Conservation (phyloP, 768 basidiomycete genomes). For the Lyophyllum atratum region DNA sequence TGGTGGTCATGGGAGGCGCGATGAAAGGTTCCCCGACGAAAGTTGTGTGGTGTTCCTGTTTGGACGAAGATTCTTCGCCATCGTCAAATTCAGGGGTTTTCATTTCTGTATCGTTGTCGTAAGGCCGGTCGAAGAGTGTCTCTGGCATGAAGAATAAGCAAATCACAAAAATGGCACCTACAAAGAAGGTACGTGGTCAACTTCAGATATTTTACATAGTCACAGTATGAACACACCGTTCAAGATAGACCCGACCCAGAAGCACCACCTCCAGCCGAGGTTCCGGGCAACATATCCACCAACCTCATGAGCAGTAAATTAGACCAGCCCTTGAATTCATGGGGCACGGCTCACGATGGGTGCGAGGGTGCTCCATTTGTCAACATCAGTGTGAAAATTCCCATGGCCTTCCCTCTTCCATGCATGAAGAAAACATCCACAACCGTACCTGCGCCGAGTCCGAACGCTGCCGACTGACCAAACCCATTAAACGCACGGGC, state of each 20-base stretch:
- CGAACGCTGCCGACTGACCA: slow-evolving; percentile 34
- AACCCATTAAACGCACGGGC: slow-evolving; percentile 40
- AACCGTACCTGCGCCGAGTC: slow-evolving; percentile 41
- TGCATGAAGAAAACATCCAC: slow-evolving; percentile 37
- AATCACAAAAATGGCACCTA: slow-evolving; percentile 32
- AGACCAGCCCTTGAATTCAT: background rate
- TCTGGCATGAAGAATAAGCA: slow-evolving; percentile 42
- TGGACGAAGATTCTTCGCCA: slow-evolving; percentile 7
- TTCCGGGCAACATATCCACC: slow-evolving; percentile 38
- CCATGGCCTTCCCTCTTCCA: slow-evolving; percentile 45
- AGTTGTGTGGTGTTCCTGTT: background rate
- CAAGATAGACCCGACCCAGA: slow-evolving; percentile 41
- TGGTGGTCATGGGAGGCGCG: slow-evolving; percentile 27
- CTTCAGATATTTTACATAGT: background rate
- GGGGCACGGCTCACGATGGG: slow-evolving; percentile 33
- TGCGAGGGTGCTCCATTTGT: slow-evolving; percentile 42
- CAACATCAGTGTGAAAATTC: slow-evolving; percentile 40
- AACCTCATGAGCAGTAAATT: slow-evolving; percentile 19
- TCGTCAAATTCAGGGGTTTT: slow-evolving; percentile 11
- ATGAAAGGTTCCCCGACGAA: slow-evolving; percentile 20
- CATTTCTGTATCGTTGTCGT: slow-evolving; percentile 12
- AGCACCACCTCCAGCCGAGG: slow-evolving; percentile 44
- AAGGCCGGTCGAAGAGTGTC: slow-evolving; percentile 37
- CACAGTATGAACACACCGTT: slow-evolving; percentile 23
- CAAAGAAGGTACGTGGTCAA: background rate